phyloP scores from a whole-genome alignment of 2,329 filamentous ascomycete genomes.

The Orbilia javanica region DNA sequence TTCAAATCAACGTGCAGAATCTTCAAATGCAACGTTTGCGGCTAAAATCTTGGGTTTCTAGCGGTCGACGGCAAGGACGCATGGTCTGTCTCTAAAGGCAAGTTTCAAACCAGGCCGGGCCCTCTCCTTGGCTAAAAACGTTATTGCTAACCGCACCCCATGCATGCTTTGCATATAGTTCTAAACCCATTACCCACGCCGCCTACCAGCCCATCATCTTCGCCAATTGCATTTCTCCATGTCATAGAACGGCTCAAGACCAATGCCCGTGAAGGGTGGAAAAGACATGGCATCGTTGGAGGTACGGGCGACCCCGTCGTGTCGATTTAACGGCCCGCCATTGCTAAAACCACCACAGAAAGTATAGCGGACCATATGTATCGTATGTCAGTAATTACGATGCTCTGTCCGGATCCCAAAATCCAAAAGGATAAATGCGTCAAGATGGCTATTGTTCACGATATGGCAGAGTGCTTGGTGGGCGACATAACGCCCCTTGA shows the following conservation, averaged over 20 bases:
- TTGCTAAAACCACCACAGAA: constrained; percentile 68
- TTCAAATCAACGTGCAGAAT: neutral
- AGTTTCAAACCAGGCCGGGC: neutral
- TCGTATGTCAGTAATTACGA: constrained; percentile 95
- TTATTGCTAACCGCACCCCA: constrained; percentile 11
- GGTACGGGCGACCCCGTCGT: constrained; percentile 29
- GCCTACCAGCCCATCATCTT: constrained; percentile 73
- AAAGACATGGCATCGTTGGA: constrained; percentile 79
- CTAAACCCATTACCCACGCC: constrained; percentile 74
- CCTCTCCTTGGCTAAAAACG: neutral
- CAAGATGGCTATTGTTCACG: constrained; percentile 95
- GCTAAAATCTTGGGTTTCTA: constrained; percentile 23
- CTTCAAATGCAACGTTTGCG: constrained; percentile 13
- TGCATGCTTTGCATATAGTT: no score
- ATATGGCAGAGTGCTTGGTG: constrained; percentile 95
- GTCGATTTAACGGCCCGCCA: neutral
- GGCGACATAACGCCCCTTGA: constrained; percentile 97
- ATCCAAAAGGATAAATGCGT: constrained; percentile 85
- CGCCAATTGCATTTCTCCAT: constrained; percentile 93
- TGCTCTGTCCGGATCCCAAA: constrained; percentile 82
- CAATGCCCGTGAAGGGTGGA: constrained; percentile 95
- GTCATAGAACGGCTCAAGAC: constrained; percentile 94
- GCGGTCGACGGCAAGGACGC: constrained; percentile 35
- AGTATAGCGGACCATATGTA: constrained; percentile 99
- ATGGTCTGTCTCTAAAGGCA: constrained; percentile 61